Conservation (phyloP, 2,329 filamentous ascomycete species). For the Sclerotinia minor region DNA sequence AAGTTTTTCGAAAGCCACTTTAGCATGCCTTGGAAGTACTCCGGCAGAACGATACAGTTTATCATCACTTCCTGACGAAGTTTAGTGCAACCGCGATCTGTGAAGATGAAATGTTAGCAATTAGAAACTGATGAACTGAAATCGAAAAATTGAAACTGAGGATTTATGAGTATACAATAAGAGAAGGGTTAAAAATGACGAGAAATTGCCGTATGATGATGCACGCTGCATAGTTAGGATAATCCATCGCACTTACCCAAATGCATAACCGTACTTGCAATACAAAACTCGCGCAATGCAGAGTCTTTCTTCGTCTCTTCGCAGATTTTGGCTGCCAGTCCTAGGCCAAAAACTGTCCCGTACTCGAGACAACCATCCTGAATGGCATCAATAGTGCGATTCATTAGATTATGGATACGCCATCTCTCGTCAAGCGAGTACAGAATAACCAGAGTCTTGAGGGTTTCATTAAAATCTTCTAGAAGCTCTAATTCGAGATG, state of each 20-base stretch:
- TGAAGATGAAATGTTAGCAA: not conserved
- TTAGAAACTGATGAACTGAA: too few relatives aligned
- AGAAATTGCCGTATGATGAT: too few relatives aligned
- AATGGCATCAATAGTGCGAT: constrained; percentile 31
- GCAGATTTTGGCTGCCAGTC: constrained; percentile 24
- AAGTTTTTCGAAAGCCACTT: constrained; percentile 32
- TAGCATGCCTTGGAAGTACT: constrained; percentile 29
- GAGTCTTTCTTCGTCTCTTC: constrained; percentile 27
- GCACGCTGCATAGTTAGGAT: not conserved
- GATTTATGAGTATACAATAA: not conserved
- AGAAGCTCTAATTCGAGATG: constrained; percentile 26
- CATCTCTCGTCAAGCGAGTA: constrained; percentile 30
- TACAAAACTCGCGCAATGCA: constrained; percentile 30
- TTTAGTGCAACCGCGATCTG: constrained; percentile 28
- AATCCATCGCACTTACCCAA: not conserved
- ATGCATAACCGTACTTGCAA: constrained; percentile 29
- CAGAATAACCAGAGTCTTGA: constrained; percentile 26
- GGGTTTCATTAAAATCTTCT: constrained; percentile 22
- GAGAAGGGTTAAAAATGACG: not conserved
- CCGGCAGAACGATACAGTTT: constrained; percentile 18
- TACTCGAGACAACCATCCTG: constrained; percentile 31
- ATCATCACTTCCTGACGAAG: constrained; percentile 28
- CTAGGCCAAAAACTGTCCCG: constrained; percentile 28
- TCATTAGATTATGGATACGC: constrained; percentile 27
- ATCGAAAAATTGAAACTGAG: too few relatives aligned